Conservation (phyloP, 2,329 filamentous ascomycete species). For the Botrytis galanthina region DNA sequence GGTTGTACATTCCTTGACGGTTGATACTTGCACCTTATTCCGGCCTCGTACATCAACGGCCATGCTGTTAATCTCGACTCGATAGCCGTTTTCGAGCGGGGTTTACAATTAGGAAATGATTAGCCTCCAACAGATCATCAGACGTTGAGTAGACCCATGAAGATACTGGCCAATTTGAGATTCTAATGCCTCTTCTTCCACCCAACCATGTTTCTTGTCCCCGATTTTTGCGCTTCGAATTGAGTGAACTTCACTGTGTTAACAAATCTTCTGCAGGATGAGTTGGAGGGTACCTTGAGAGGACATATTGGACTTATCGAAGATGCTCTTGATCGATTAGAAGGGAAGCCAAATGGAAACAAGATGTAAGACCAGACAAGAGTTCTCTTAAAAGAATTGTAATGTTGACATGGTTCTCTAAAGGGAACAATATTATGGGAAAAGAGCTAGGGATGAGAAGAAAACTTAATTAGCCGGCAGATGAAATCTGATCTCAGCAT, state of each 20-base stretch:
- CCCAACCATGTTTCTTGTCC: neutral
- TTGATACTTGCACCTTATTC: neutral
- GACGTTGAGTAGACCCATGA: neutral
- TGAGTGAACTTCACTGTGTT: neutral
- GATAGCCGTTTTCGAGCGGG: neutral
- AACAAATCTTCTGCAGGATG: conserved; percentile 23
- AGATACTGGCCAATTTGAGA: neutral
- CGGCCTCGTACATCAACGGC: neutral
- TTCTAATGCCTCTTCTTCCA: neutral
- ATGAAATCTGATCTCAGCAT: conserved; percentile 13
- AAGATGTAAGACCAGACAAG: conserved; percentile 24
- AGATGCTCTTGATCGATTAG: conserved; percentile 27
- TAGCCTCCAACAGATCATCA: neutral
- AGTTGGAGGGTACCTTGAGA: conserved; percentile 28
- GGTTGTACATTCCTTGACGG: neutral
- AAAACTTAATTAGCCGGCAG: conserved; percentile 18
- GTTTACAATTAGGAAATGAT: neutral
- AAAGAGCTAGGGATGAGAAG: conserved; percentile 26
- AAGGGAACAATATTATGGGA: conserved; percentile 29
- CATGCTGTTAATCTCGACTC: neutral
- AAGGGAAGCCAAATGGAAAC: conserved; percentile 28
- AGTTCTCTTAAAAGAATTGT: neutral
- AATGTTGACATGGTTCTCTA: conserved; percentile 6
- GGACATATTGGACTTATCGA: conserved; percentile 30
- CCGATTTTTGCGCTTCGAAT: neutral